Conservation (phyloP, 139 green algal species). For the Asterochloris sp. region DNA sequence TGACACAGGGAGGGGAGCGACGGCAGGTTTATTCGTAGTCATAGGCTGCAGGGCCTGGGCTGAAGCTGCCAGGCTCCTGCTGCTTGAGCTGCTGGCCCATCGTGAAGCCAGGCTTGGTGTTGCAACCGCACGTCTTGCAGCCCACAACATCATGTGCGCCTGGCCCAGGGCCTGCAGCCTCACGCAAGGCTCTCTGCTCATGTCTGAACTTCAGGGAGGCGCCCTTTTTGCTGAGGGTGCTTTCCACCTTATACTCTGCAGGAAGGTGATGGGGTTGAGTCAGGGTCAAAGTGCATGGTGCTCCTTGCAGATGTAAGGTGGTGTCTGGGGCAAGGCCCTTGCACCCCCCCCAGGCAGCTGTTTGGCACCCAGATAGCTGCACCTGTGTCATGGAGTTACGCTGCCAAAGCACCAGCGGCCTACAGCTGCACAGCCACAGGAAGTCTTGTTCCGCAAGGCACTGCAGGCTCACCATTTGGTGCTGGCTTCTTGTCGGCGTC, state of each 20-base stretch:
- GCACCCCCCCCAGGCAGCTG: not conserved
- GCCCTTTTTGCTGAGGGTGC: not conserved
- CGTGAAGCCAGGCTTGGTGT: too few relatives aligned
- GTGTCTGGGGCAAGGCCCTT: not conserved
- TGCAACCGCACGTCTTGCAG: too few relatives aligned
- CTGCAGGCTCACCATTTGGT: not conserved
- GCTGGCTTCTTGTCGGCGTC: not conserved
- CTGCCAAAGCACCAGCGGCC: not conserved
- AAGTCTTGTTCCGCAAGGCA: not conserved
- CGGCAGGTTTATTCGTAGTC: too few relatives aligned
- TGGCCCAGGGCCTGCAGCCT: too few relatives aligned
- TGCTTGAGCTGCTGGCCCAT: too few relatives aligned
- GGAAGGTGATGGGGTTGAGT: not conserved
- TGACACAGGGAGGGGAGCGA: too few relatives aligned
- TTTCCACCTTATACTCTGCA: conserved; percentile 6
- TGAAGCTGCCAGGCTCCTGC: too few relatives aligned
- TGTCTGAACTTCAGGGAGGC: conserved; percentile 15
- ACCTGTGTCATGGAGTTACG: not conserved
- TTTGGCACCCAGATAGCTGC: not conserved
- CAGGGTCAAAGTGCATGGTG: not conserved
- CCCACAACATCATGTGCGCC: too few relatives aligned
- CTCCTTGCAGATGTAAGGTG: not conserved
- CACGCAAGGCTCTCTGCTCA: not conserved
- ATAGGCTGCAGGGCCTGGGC: too few relatives aligned
- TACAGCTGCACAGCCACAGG: not conserved